Base-by-base conservation (phyloP, 176 grass and related monocot species). In the Calamus simplicifolius region DNA sequence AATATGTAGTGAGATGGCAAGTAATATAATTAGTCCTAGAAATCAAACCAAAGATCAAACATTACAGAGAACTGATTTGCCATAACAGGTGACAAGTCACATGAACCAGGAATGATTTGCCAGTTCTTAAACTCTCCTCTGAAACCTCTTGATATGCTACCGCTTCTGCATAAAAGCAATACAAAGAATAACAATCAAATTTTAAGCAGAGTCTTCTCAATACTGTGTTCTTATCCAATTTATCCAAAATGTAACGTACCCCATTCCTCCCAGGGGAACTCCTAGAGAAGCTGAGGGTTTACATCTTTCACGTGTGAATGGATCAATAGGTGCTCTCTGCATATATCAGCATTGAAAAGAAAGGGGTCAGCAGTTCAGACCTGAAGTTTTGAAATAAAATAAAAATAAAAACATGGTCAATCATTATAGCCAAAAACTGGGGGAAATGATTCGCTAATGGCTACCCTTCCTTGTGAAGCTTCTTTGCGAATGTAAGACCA, bases 401-500 rank as follows among this genome's bases (percentile, higher is more conserved):
- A 3, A 59, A 64, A 21, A 18, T 50, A 4, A 3, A 16, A 1
- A n/a, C 29, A 4, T 18, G 19, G 68, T 81, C 8, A 43, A 43
- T 43, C 35, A 43, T 10, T 13, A 10, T 43, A 43, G 35, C 1
- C 35, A 43, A 43, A 43, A 12, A 6, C 12, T 43, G 35, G 35
- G 2, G 2, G 12, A 43, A 43, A 43, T 43, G 35, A 43, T 43
- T 43, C 12, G 35, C 35, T 12, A 2, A 43, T 43, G 12, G 35
- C 35, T 90, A 96, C 92, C 83, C 92, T 90, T 81, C 92, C 92
- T 27, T 96, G 66, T 58, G 92, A 90, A 88, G 92, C 92, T 82
- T 96, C 92, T 80, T 96, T 87, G 57, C 81, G 81, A 29, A 96
- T 82, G 77, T 90, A 96, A 74, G 92, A 90, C 92, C 92, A 96